phyloP scores from a whole-genome alignment of 805 yeast species.

The Kodamaea nitidulidarum region DNA sequence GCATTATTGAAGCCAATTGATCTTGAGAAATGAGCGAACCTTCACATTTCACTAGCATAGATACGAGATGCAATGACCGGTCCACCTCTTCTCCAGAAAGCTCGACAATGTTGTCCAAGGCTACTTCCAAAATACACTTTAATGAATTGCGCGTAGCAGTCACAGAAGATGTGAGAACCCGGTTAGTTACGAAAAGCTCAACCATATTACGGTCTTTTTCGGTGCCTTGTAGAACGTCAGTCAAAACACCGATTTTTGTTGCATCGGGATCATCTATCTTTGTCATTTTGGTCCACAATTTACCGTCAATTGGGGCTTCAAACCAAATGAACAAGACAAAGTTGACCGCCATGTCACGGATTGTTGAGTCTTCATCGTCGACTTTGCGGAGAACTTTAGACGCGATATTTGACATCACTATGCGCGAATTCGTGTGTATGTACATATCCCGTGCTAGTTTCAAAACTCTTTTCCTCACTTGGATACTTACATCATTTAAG shows the following conservation, averaged over 20 bases:
- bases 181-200: slow-evolving; percentile 45
- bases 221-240: slow-evolving; percentile 32
- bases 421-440: slow-evolving; percentile 22
- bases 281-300: slow-evolving; percentile 2
- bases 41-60: slow-evolving; percentile 52
- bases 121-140: slow-evolving; percentile 26
- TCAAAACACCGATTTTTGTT: slow-evolving; percentile 28
- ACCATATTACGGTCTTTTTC: slow-evolving; percentile 42
- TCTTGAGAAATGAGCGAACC: slow-evolving; percentile 57
- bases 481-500: slow-evolving; percentile 55
- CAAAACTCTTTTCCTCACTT: slow-evolving; percentile 61
- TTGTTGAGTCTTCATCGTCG: slow-evolving; percentile 65
- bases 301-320: slow-evolving; percentile 1
- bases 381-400: slow-evolving; percentile 51
- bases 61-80: slow-evolving; percentile 45
- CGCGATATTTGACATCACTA: slow-evolving; percentile 40
- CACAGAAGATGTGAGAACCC: slow-evolving; percentile 28
- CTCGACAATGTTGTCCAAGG: slow-evolving; percentile 36
- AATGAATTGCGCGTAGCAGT: slow-evolving; percentile 17
- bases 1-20: slow-evolving; percentile 62
- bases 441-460: slow-evolving; percentile 50
- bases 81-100: slow-evolving; percentile 23
- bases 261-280: neutral
- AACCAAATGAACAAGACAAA: slow-evolving; percentile 29
- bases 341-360: slow-evolving; percentile 36